Evolutionary conservation across 345 rosid genomes (phyloP).

Genomic region (Bruguiera gymnorhiza): DNA sequence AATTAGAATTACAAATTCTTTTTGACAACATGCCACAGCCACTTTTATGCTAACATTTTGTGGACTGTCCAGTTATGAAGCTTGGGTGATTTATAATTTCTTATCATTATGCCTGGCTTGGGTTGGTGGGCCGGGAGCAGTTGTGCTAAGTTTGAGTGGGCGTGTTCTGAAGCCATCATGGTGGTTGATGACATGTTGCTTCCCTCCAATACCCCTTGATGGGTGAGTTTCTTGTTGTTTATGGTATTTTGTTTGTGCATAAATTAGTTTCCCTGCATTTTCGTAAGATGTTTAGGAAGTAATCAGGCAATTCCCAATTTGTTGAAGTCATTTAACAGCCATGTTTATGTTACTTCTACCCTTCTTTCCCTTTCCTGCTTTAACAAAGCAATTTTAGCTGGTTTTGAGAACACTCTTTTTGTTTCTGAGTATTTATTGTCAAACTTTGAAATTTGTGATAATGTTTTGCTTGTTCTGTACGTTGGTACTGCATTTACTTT

Average conservation of each 20-base stretch:
- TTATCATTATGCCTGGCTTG: constrained; percentile 1
- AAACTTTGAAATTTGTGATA: not conserved
- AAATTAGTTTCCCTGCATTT: not conserved
- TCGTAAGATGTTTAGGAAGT: not conserved
- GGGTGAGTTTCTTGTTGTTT: constrained; percentile 1
- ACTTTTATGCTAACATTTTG: not conserved
- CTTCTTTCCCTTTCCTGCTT: not conserved
- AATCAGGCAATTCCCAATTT: not conserved
- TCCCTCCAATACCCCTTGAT: not conserved
- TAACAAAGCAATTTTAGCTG: not conserved
- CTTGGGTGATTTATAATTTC: constrained; percentile 1
- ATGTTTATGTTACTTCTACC: not conserved
- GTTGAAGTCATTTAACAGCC: not conserved
- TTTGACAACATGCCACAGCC: no score
- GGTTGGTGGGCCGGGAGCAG: constrained; percentile 3
- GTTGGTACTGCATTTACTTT: not conserved
- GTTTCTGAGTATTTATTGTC: not conserved
- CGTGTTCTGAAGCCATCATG: not conserved
- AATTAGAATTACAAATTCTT: no score
- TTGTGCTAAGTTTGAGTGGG: not conserved
- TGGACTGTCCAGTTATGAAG: not conserved
- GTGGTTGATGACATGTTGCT: constrained; percentile 1
- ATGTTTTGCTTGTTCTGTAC: not conserved
- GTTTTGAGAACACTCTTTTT: not conserved
- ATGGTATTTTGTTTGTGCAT: not conserved